A percentile compares a stretch with the other conserved stretches of the same genome.
These are phyloP conservation scores for Litsea cubeba DNA, from an alignment of 164 flowering plant genomes.

Conservation along the genomic window DNA sequence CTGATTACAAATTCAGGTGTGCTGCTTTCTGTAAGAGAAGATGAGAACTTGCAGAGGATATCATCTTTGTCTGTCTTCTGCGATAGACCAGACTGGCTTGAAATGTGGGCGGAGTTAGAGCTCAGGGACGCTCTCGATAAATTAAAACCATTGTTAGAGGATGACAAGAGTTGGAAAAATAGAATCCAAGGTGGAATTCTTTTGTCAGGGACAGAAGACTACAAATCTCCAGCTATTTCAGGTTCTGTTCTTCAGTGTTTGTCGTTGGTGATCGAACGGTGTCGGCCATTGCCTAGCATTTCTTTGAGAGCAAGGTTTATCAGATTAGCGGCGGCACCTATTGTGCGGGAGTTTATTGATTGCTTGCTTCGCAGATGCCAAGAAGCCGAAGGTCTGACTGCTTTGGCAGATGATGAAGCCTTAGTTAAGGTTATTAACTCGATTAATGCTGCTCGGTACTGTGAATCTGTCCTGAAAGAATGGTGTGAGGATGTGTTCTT, in stretches of 20 bases:
- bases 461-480: slow-evolving; percentile 65
- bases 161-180: slow-evolving; percentile 67
- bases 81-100: slow-evolving; percentile 97
- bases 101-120: slow-evolving; percentile 88
- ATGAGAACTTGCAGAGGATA: slow-evolving; percentile 46
- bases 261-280: slow-evolving; percentile 69
- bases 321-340: slow-evolving; percentile 52
- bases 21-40: slow-evolving; percentile 46
- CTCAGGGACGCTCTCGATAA: slow-evolving; percentile 50
- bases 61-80: slow-evolving; percentile 75
- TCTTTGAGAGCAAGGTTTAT: slow-evolving; percentile 62
- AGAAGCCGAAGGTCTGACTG: slow-evolving; percentile 97
- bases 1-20: slow-evolving; percentile 64
- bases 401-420: slow-evolving; percentile 71
- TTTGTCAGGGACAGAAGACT: slow-evolving; percentile 47
- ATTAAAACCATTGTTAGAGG: slow-evolving; percentile 54
- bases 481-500: slow-evolving; percentile 84
- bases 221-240: slow-evolving; percentile 61
- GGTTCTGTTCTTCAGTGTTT: slow-evolving; percentile 37
- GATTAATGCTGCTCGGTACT: slow-evolving; percentile 61
- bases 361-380: slow-evolving; percentile 67
- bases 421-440: slow-evolving; percentile 64
- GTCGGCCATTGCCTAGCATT: slow-evolving; percentile 59
- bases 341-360: slow-evolving; percentile 56
- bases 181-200: slow-evolving; percentile 37